Percentiles rank a stretch among this genome's conserved stretches.
Evolutionary conservation across 2,329 filamentous ascomycete species (phyloP).

Genomic region (Neopestalotiopsis sp.): DNA sequence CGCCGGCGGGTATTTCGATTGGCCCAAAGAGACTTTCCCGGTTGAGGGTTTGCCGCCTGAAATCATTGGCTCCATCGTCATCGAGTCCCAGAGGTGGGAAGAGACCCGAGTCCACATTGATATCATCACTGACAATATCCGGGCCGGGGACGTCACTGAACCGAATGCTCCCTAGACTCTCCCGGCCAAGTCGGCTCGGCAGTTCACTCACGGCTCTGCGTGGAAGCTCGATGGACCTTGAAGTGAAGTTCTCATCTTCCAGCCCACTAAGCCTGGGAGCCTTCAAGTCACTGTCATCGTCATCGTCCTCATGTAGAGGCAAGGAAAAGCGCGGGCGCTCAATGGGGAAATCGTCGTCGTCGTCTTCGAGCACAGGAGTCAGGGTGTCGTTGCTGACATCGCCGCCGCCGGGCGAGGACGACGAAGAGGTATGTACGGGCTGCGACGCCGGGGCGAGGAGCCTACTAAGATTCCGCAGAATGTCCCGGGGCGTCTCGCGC

Average conservation of each 20-base stretch:
- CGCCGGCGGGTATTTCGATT: conserved; percentile 52
- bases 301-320: conserved; percentile 55
- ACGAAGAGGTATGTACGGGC: conserved; percentile 51
- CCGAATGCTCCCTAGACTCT: conserved; percentile 54
- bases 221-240: conserved; percentile 64
- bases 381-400: conserved; percentile 28
- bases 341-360: conserved; percentile 55
- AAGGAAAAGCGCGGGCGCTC: conserved; percentile 61
- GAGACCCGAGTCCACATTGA: conserved; percentile 55
- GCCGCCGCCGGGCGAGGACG: conserved; percentile 31
- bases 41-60: conserved; percentile 43
- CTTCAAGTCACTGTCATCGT: conserved; percentile 51
- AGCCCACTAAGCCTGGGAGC: conserved; percentile 59
- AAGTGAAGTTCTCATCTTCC: conserved; percentile 64
- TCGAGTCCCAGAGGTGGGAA: conserved; percentile 53
- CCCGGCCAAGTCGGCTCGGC: conserved; percentile 50
- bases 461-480: conserved; percentile 55
- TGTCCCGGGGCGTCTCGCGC: conserved; percentile 41
- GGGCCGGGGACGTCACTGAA: conserved; percentile 55
- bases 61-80: conserved; percentile 40
- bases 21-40: conserved; percentile 56
- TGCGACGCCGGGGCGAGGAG: conserved; percentile 55
- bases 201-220: conserved; percentile 56
- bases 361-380: conserved; percentile 40
- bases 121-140: conserved; percentile 44